phyloP scores from a whole-genome alignment of 1,139 yeast genomes.

The Taphrina populina region DNA sequence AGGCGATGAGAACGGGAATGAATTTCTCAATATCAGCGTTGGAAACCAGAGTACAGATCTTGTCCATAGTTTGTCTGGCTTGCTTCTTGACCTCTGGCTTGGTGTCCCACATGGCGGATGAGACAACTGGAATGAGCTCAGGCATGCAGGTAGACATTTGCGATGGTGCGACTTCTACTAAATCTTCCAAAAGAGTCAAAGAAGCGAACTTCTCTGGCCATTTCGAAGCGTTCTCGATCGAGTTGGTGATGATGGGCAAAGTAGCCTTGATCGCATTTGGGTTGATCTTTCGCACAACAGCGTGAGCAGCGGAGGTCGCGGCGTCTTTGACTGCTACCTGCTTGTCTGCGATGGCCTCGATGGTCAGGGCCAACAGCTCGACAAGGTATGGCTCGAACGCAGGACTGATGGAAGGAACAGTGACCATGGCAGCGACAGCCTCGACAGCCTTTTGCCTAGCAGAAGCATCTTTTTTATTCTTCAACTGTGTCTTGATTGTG shows the following conservation, averaged over 20 bases:
- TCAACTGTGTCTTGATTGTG: constrained; percentile 71
- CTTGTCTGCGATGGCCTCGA: constrained; percentile 88
- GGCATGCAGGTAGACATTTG: constrained; percentile 99
- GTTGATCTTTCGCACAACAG: constrained; percentile 77
- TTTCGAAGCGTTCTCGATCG: constrained; percentile 75
- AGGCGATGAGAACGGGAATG: constrained; percentile 94
- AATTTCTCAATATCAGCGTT: constrained; percentile 99
- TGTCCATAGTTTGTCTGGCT: constrained; percentile 92
- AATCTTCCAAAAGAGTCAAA: constrained; percentile 74
- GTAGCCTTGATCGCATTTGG: constrained; percentile 91
- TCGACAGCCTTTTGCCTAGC: constrained; percentile 73
- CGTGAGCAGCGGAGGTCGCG: constrained; percentile 69
- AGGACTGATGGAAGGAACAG: constrained; percentile 50
- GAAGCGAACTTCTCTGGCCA: constrained; percentile 98
- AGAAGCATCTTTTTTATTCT: constrained; percentile 70
- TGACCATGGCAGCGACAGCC: constrained; percentile 84
- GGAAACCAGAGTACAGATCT: constrained; percentile 95
- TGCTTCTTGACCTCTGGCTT: constrained; percentile 96
- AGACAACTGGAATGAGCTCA: constrained; percentile 94
- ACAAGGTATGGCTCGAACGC: constrained; percentile 79
- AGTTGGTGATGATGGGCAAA: constrained; percentile 72
- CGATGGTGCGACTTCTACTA: constrained; percentile 91
- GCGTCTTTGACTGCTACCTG: constrained; percentile 67
- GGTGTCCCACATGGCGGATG: constrained; percentile 99
- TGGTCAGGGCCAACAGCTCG: constrained; percentile 65